Evolutionary conservation across 1,284 basidiomycete species (phyloP).

Genomic region (Ceratobasidium sp.): DNA sequence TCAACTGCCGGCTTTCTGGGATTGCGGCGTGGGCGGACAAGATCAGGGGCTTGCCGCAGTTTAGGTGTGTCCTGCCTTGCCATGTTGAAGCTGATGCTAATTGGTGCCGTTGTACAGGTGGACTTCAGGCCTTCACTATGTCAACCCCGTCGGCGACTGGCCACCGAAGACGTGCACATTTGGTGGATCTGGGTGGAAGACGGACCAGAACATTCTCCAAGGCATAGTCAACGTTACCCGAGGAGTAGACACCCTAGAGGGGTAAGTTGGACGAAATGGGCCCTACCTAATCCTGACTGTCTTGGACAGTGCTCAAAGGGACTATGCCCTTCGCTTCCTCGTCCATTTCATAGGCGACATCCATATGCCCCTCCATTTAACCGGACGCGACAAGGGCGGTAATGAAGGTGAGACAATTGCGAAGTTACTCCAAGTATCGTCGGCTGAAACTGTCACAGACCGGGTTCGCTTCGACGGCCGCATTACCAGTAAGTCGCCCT

Average conservation of each 20-base stretch:
- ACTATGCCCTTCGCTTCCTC: constrained; percentile 82
- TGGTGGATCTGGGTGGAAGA: constrained; percentile 77
- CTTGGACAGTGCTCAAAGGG: constrained; percentile 46
- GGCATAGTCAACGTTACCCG: constrained; percentile 78
- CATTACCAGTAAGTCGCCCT: constrained; percentile 42
- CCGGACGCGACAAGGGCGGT: constrained; percentile 83
- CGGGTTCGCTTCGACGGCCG: constrained; percentile 48
- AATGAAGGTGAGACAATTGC: constrained; percentile 59
- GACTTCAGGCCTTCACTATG: constrained; percentile 76
- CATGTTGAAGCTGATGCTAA: constrained; percentile 42
- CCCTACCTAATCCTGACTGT: constrained; percentile 5
- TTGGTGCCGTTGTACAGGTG: constrained; percentile 48
- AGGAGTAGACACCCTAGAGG: constrained; percentile 53
- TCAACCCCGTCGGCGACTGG: constrained; percentile 75
- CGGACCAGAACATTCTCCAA: constrained; percentile 73
- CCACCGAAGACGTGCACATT: constrained; percentile 78
- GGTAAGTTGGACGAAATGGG: constrained; percentile 51
- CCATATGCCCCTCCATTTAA: constrained; percentile 90
- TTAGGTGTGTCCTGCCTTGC: constrained; percentile 48
- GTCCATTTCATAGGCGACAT: constrained; percentile 91
- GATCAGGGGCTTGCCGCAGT: constrained; percentile 56
- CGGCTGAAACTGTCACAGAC: constrained; percentile 37
- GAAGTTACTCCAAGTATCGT: background rate
- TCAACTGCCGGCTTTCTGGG: constrained; percentile 75
- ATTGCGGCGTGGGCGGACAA: constrained; percentile 89